Conservation (phyloP, 192 early-diverging fungal genomes). For the Linnemannia exigua region DNA sequence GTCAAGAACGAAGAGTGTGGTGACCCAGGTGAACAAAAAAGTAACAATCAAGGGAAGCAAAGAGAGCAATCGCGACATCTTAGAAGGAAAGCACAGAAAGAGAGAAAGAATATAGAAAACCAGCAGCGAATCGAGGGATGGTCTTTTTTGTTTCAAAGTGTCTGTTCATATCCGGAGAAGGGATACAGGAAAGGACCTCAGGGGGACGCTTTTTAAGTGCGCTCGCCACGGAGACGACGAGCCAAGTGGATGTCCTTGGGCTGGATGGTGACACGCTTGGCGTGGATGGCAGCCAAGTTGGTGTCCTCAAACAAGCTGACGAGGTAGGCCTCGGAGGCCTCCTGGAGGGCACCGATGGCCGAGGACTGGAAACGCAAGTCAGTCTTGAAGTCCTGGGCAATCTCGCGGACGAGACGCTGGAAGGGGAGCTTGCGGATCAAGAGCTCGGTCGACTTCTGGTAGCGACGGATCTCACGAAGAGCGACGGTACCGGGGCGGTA, state of each 20-base stretch:
- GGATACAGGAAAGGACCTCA: constrained; percentile 54
- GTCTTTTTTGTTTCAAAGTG: constrained; percentile 96
- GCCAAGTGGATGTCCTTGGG: constrained; percentile 99
- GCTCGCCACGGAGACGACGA: constrained; percentile 94
- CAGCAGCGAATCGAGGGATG: constrained; percentile 47
- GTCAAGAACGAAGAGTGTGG: not conserved
- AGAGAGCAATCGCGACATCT: not conserved
- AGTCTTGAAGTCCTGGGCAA: constrained; percentile 99
- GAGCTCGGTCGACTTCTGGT: constrained; percentile 97
- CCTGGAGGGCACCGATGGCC: constrained; percentile 99
- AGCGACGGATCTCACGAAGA: constrained; percentile 93
- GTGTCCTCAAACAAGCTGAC: constrained; percentile 96
- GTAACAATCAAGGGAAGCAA: not conserved
- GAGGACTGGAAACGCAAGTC: constrained; percentile 99
- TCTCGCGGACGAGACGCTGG: constrained; percentile 97
- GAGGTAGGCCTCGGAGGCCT: constrained; percentile 96
- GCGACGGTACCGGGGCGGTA: constrained; percentile 93
- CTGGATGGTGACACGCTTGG: constrained; percentile 99
- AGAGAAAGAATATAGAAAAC: not conserved
- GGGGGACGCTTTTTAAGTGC: constrained; percentile 69
- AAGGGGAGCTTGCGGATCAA: constrained; percentile 95
- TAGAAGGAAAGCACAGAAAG: not conserved
- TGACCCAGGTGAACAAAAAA: not conserved
- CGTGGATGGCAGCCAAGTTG: constrained; percentile 99
- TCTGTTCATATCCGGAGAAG: constrained; percentile 61